These are phyloP conservation scores for Fusarium beomiforme DNA, from an alignment of 2,329 filamentous ascomycete genomes.

Conservation along the genomic window DNA sequence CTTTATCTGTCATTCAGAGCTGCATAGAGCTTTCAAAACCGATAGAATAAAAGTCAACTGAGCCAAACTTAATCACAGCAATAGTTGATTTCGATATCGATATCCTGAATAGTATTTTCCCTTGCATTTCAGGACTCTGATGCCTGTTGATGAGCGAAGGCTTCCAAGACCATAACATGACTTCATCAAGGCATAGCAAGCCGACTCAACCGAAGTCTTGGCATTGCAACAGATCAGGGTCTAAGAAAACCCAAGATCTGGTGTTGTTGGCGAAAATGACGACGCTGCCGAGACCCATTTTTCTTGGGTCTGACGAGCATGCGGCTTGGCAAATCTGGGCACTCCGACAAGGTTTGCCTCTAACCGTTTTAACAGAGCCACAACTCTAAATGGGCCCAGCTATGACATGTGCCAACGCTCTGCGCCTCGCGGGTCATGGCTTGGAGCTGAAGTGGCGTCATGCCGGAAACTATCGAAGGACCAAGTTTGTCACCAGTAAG, in stretches of 20 bases:
- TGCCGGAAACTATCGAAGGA: slow-evolving; percentile 3
- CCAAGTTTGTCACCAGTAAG: background rate
- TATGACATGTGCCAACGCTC: slow-evolving; percentile 22
- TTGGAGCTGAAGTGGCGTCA: slow-evolving; percentile 11
- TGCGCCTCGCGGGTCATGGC: background rate
- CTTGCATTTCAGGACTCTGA: background rate
- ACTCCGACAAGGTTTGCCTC: slow-evolving; percentile 7
- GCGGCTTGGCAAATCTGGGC: slow-evolving; percentile 9
- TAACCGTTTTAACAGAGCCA: slow-evolving; percentile 8
- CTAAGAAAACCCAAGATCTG: background rate
- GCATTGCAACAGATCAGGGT: background rate
- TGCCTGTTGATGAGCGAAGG: background rate
- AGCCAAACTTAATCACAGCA: too few species aligned
- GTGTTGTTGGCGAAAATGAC: slow-evolving; percentile 1
- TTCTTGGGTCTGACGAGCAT: slow-evolving; percentile 16
- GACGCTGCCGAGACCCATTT: background rate
- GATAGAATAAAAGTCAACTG: too few species aligned
- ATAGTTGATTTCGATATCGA: too few species aligned
- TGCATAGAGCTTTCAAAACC: too few species aligned
- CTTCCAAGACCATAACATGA: background rate
- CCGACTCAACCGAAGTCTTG: background rate
- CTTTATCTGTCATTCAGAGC: too few species aligned
- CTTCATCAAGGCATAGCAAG: background rate
- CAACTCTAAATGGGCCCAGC: background rate
- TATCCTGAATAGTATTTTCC: too few species aligned